Evolutionary conservation across 2,329 filamentous ascomycete species (phyloP).

Genomic region (Cladorrhinum sp.): DNA sequence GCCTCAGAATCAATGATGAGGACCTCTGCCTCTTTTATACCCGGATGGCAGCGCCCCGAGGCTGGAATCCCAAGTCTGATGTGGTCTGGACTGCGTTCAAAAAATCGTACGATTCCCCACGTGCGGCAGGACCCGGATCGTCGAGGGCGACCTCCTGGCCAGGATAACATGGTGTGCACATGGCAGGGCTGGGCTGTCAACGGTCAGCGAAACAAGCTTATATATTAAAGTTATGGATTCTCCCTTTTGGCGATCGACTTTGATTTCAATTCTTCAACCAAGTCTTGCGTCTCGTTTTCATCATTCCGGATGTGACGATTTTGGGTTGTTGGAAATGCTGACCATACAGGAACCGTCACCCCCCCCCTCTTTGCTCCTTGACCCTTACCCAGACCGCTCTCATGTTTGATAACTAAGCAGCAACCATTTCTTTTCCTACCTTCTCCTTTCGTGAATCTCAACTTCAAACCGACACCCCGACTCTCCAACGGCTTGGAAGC

Average conservation of each 20-base stretch:
- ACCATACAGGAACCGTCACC: neutral
- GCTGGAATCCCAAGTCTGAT: neutral
- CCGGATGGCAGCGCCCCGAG: neutral
- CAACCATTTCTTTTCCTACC: neutral
- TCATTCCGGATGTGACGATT: neutral
- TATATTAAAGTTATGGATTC: constrained; percentile 4
- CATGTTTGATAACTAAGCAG: neutral
- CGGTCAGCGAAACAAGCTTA: constrained; percentile 13
- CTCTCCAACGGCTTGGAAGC: neutral
- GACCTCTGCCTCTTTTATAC: constrained; percentile 1
- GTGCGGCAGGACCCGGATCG: constrained; percentile 26
- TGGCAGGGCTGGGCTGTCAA: constrained; percentile 6
- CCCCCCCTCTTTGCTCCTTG: neutral
- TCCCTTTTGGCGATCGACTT: constrained; percentile 3
- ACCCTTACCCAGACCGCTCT: neutral
- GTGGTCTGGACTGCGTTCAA: constrained; percentile 13
- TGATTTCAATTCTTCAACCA: neutral
- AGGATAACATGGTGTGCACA: constrained; percentile 20
- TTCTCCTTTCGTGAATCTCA: neutral
- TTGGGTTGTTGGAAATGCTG: neutral
- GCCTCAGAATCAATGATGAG: neutral
- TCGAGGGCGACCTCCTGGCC: constrained; percentile 18
- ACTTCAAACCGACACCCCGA: neutral
- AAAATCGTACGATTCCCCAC: constrained; percentile 28
- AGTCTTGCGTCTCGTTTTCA: neutral